These are phyloP conservation scores for Rhinocladiella similis DNA, from an alignment of 2,329 filamentous ascomycete genomes.

Conservation along the genomic window DNA sequence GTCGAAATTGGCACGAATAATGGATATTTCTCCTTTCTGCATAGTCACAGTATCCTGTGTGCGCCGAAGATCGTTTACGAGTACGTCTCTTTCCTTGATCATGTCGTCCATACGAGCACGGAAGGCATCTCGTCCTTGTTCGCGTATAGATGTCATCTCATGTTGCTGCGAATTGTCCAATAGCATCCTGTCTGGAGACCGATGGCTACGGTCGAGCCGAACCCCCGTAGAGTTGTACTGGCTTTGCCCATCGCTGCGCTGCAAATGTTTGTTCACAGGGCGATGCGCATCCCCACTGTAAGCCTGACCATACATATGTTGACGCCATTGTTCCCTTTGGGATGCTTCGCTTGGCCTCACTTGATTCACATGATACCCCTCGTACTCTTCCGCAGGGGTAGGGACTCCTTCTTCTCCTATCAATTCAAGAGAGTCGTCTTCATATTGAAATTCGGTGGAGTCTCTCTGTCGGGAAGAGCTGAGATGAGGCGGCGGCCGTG, in stretches of 20 bases:
- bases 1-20: slow-evolving; percentile 59
- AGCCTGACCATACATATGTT: slow-evolving; percentile 27
- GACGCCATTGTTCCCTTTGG: slow-evolving; percentile 29
- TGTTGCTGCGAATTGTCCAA: not conserved
- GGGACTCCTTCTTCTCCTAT: slow-evolving; percentile 39
- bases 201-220: slow-evolving; percentile 8
- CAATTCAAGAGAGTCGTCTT: slow-evolving; percentile 42
- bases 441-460: slow-evolving; percentile 36
- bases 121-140: slow-evolving; percentile 33
- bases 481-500: slow-evolving; percentile 5
- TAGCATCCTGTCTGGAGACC: slow-evolving; percentile 8
- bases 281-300: slow-evolving; percentile 5
- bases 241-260: not conserved
- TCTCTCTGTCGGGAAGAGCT: slow-evolving; percentile 15
- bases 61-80: slow-evolving; percentile 39
- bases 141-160: not conserved
- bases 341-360: slow-evolving; percentile 21
- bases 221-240: not conserved
- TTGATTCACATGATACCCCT: slow-evolving; percentile 15
- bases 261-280: not conserved
- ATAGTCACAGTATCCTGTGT: slow-evolving; percentile 46
- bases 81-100: slow-evolving; percentile 40
- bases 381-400: slow-evolving; percentile 29
- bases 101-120: slow-evolving; percentile 25
- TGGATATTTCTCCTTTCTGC: slow-evolving; percentile 62